phyloP scores from a whole-genome alignment of 176 grass and related monocot genomes.

The Alopecurus myosuroides region DNA sequence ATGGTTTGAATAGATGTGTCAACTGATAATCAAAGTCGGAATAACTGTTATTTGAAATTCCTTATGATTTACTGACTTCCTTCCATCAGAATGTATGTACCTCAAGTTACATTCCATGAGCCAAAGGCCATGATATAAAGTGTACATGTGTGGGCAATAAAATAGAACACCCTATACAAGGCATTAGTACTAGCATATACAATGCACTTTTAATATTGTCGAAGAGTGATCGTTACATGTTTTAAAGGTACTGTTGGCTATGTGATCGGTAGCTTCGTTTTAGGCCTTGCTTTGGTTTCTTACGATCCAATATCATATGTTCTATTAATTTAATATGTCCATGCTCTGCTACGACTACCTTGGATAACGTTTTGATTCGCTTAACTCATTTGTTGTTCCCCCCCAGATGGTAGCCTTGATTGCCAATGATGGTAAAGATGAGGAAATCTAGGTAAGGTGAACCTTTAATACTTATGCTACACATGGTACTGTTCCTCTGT shows the following conservation, averaged over 20 bases:
- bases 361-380: not conserved
- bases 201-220: not conserved
- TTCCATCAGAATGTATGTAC: not conserved
- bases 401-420: slow-evolving; percentile 60
- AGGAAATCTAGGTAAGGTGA: slow-evolving; percentile 66
- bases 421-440: slow-evolving; percentile 64
- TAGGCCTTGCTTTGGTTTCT: not conserved
- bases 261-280: not conserved
- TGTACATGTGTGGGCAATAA: not conserved
- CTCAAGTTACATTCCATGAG: not conserved
- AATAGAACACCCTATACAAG: not conserved
- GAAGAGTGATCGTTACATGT: not conserved
- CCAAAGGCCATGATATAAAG: slow-evolving; percentile 1
- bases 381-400: slow-evolving; percentile 1
- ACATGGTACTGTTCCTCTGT: slow-evolving; percentile 3
- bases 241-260: not conserved
- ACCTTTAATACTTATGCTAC: not conserved
- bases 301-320: not conserved
- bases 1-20: not conserved
- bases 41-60: not conserved
- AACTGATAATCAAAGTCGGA: not conserved
- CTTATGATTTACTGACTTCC: not conserved
- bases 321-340: too few species aligned
- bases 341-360: not conserved
- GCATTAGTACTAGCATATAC: not conserved